A percentile compares a stretch with the other conserved stretches of the same genome.
Conservation (phyloP, 2,329 filamentous ascomycete genomes). For the Penicillium sp. region DNA sequence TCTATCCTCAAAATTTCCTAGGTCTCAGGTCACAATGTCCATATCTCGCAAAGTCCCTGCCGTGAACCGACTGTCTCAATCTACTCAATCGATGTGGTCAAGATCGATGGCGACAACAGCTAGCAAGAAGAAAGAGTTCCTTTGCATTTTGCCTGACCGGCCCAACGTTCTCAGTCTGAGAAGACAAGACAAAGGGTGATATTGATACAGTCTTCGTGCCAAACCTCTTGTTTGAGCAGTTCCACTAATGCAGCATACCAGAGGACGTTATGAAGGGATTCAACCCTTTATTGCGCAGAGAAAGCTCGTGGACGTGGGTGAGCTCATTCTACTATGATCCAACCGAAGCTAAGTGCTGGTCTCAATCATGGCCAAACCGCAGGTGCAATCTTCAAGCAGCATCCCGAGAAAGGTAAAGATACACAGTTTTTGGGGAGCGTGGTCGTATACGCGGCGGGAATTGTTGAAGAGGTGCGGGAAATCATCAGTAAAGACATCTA, state of each 20-base stretch:
- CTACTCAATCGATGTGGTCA: neutral
- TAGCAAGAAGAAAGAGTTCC: constrained; percentile 11
- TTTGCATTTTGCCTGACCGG: constrained; percentile 19
- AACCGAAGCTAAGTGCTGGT: too few species aligned
- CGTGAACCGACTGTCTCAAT: neutral
- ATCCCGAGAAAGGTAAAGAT: constrained; percentile 12
- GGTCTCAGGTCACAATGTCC: neutral
- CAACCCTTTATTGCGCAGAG: constrained; percentile 14
- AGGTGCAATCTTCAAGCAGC: constrained; percentile 22
- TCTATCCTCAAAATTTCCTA: too few species aligned
- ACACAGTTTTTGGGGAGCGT: constrained; percentile 20
- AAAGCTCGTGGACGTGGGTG: constrained; percentile 19
- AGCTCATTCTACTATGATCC: neutral
- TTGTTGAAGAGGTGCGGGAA: constrained; percentile 15
- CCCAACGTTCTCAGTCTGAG: constrained; percentile 11
- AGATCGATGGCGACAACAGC: neutral
- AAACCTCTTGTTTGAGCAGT: neutral
- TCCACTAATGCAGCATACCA: neutral
- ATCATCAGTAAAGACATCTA: constrained; percentile 22
- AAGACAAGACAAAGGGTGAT: constrained; percentile 14
- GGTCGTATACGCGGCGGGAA: constrained; percentile 19
- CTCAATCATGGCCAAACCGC: neutral
- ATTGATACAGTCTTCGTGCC: neutral
- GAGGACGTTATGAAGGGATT: constrained; percentile 14
- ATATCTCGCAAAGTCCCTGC: neutral